Conservation (phyloP, 2,329 filamentous ascomycete genomes). For the Cephalotrichum gorgonifer region DNA sequence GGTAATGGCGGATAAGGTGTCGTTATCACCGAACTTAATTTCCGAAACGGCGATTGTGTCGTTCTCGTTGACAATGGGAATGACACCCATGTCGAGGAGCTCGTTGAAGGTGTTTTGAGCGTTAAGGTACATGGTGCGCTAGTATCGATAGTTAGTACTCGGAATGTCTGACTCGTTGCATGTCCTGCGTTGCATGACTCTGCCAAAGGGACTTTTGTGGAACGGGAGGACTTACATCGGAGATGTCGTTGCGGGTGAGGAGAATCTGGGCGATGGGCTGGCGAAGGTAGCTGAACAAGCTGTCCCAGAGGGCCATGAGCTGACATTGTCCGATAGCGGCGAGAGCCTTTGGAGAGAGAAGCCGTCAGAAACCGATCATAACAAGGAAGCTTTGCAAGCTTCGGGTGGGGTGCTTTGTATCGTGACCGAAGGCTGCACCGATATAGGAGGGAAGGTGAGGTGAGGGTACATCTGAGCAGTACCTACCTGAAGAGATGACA, state of each 20-base stretch:
- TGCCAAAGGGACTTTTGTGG: background rate
- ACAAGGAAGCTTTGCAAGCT: no score
- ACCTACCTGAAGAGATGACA: slow-evolving; percentile 70
- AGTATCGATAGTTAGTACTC: slow-evolving; percentile 10
- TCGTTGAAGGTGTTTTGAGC: slow-evolving; percentile 91
- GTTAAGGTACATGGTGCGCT: slow-evolving; percentile 90
- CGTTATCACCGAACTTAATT: slow-evolving; percentile 99
- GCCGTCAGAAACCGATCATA: background rate
- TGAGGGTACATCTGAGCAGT: slow-evolving; percentile 6
- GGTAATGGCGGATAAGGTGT: slow-evolving; percentile 92
- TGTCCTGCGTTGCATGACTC: background rate
- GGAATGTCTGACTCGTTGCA: background rate
- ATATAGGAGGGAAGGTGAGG: background rate
- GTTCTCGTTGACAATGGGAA: slow-evolving; percentile 98
- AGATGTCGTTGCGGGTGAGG: slow-evolving; percentile 90
- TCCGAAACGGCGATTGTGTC: slow-evolving; percentile 93
- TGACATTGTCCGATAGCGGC: slow-evolving; percentile 94
- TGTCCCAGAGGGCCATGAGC: slow-evolving; percentile 92
- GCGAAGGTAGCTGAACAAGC: slow-evolving; percentile 73
- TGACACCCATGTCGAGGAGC: slow-evolving; percentile 86
- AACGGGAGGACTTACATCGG: slow-evolving; percentile 52
- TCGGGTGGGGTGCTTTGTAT: no score
- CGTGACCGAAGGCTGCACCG: no score
- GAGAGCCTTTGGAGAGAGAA: slow-evolving; percentile 47
- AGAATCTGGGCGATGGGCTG: slow-evolving; percentile 94